A percentile compares a stretch with the other conserved stretches of the same genome.
phyloP scores from a whole-genome alignment of 1,284 basidiomycete species.

The Ustilago xerochloae region DNA sequence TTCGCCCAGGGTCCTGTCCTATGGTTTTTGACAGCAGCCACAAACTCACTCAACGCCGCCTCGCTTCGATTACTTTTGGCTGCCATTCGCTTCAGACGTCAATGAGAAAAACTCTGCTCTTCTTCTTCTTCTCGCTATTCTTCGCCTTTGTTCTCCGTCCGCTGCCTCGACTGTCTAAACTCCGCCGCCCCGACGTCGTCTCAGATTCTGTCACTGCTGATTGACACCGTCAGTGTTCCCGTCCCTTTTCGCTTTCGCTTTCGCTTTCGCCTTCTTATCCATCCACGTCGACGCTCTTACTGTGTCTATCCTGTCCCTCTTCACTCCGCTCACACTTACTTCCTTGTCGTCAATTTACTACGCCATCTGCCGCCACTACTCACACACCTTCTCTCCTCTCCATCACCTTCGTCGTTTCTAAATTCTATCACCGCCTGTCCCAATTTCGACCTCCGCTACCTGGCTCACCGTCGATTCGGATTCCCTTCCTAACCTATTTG shows the following conservation, averaged over 20 bases:
- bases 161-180: neutral
- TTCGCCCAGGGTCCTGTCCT: neutral
- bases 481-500: neutral
- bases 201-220: neutral
- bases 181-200: slow-evolving; percentile 1
- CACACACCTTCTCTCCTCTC: neutral
- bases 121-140: neutral
- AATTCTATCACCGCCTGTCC: slow-evolving; percentile 28
- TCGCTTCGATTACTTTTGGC: slow-evolving; percentile 15
- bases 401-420: neutral
- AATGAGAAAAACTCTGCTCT: neutral
- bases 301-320: neutral
- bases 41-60: slow-evolving; percentile 10
- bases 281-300: neutral
- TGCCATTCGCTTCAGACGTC: no score
- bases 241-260: neutral
- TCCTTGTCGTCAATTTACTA: neutral
- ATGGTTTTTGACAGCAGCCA: slow-evolving; percentile 33
- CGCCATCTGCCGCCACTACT: neutral
- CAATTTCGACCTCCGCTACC: slow-evolving; percentile 26
- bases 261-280: no score
- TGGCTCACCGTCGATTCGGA: slow-evolving; percentile 24
- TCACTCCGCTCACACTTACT: neutral
- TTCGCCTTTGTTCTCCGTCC: slow-evolving; percentile 11
- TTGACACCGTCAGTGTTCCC: neutral